Base-by-base conservation (phyloP, 768 basidiomycete species). In the Dioszegia hungarica region DNA sequence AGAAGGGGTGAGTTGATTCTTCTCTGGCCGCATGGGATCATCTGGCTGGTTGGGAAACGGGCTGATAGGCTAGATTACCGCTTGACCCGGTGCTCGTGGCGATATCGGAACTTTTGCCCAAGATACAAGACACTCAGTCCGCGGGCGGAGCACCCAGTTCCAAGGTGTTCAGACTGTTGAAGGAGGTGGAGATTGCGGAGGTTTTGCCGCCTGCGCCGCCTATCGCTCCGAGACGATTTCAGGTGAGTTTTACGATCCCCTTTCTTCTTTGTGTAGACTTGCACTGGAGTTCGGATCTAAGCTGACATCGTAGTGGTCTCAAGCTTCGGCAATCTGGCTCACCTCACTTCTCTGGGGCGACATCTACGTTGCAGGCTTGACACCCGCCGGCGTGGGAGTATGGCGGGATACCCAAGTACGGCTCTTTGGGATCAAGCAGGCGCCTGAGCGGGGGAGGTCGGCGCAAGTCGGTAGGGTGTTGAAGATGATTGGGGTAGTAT, bases 261-360 rank as follows among this genome's bases (percentile, higher is more conserved):
- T 38, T 51, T 52, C 5, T n/a, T n/a, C n/a, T n/a, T n/a, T n/a
- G n/a, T n/a, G n/a, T n/a, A n/a, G n/a, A n/a, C n/a, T n/a, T n/a
- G n/a, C n/a, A n/a, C n/a, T n/a, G n/a, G n/a, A n/a, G n/a, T n/a
- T n/a, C n/a, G 22, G 20, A 41, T 29, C 38, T 60, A 34, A 8
- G 52, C 52, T 54, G 34, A 54, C 36, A 24, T n/a, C n/a, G 36
- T 55, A 93, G 89, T 95, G 92, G 92, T 88, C 91, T 12, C 88
- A 92, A 63, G 86, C 89, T 1, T 92, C 90, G 2, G 80, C 88
- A 57, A 82, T 92, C 17, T 97, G 95, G 94, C 80, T 94, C 34
- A 89, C 91, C 3, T 91, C 89, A 0, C 78, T 97, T 51, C 85
- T 93, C 20, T 99, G 94, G 92, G 93, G 95, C 37, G 90, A 93